Base-by-base conservation (phyloP, 148 eudicot genomes). In the Arbutus unedo region DNA sequence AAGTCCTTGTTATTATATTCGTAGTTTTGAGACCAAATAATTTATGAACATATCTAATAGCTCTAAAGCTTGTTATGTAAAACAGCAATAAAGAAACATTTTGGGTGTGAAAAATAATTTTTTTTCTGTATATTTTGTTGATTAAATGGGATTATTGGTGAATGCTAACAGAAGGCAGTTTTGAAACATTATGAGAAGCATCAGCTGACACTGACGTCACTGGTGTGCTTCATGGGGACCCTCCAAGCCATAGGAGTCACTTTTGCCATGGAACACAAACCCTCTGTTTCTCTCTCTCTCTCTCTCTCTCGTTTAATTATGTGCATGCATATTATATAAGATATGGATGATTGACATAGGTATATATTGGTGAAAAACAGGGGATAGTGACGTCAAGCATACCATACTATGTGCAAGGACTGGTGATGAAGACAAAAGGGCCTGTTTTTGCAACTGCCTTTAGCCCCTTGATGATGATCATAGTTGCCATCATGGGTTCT, bases 401-500 rank as follows among this genome's bases (percentile, higher is more conserved):
- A 67, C 89, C 99, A 74, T 97, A 97, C 87, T 97, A 94, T 74
- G 99, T 97, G 1, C 99, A 97, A 92, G 99, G 99, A 0, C 77
- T 92, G 31, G 98, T 97, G 43, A 97, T 97, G 98, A 76, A 92
- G 88, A 90, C 88, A 83, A 92, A 91, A 89, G 99, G 99, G 9
- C 99, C 99, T 0, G 98, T 97, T 38, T 97, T 94, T 74, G 95
- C 88, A 0, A 97, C 98, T 1, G 99, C 98, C 56, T 97, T 97
- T 60, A 97, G 96, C 49, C 99, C 99, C 9, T 85, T 97, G 85
- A 97, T 94, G 98, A 97, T 97, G 99, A 91, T 97, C 57, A 92
- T 97, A 76, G 99, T 94, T 5, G 99, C 99, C 7, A 88, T 97
- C 81, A 94, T 97, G 99, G 98, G 96, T 5, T 92, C 97, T 81